phyloP scores from a whole-genome alignment of 352 stramenopile genomes.

The Pythium monospermum region DNA sequence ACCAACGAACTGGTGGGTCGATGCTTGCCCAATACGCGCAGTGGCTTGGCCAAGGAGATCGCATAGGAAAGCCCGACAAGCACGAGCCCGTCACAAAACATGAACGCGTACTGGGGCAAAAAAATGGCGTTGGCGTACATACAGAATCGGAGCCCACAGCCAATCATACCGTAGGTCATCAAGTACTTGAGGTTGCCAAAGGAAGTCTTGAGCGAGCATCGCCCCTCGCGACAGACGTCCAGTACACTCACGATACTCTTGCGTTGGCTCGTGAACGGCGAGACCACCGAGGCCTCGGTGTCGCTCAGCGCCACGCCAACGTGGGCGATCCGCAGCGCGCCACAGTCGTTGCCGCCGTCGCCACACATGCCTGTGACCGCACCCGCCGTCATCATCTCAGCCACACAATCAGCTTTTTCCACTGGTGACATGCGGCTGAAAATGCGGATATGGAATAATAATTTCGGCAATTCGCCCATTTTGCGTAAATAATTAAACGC shows the following conservation, averaged over 20 bases:
- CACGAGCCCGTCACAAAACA: slow-evolving; percentile 59
- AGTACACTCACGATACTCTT: slow-evolving; percentile 78
- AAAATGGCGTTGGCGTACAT: slow-evolving; percentile 72
- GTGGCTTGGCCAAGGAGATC: slow-evolving; percentile 61
- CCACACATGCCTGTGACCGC: slow-evolving; percentile 80
- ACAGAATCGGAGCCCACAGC: slow-evolving; percentile 53
- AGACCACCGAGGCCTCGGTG: slow-evolving; percentile 81
- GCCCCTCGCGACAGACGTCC: slow-evolving; percentile 82
- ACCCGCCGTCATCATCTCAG: slow-evolving; percentile 55
- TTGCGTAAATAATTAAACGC: slow-evolving; percentile 68
- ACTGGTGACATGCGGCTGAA: slow-evolving; percentile 76
- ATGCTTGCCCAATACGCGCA: slow-evolving; percentile 30
- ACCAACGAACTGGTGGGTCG: slow-evolving; percentile 55
- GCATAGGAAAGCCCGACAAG: slow-evolving; percentile 64
- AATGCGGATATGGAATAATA: slow-evolving; percentile 69
- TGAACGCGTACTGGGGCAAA: slow-evolving; percentile 69
- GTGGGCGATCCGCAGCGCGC: slow-evolving; percentile 87
- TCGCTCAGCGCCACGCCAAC: slow-evolving; percentile 88
- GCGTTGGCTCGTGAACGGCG: slow-evolving; percentile 78
- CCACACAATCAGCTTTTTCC: slow-evolving; percentile 68
- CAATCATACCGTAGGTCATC: slow-evolving; percentile 78
- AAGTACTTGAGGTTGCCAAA: slow-evolving; percentile 86
- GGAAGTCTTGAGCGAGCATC: slow-evolving; percentile 80
- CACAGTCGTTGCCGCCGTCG: slow-evolving; percentile 89
- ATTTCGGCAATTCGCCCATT: slow-evolving; percentile 48